These are phyloP conservation scores for Boeremia lycopersici DNA, from an alignment of 2,329 filamentous ascomycete genomes.

Conservation along the genomic window DNA sequence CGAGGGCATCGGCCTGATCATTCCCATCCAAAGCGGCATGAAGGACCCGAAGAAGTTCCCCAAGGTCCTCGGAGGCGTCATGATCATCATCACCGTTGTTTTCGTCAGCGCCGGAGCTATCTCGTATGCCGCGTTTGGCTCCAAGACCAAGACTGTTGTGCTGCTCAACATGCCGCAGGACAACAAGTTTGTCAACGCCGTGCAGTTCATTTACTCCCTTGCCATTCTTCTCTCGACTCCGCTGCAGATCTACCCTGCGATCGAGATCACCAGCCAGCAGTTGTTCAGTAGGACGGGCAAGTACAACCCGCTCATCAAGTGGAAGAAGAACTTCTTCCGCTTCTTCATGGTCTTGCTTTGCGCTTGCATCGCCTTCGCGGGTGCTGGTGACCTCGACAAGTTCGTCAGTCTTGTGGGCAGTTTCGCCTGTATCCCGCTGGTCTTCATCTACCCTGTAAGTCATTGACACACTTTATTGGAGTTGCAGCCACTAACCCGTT, in stretches of 20 bases:
- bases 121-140: constrained; percentile 95
- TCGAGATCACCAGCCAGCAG: constrained; percentile 93
- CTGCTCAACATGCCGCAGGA: constrained; percentile 96
- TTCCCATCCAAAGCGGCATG: constrained; percentile 98
- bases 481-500: constrained; percentile 39
- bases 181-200: constrained; percentile 90
- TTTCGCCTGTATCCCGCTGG: constrained; percentile 95
- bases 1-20: constrained; percentile 95
- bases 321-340: constrained; percentile 97
- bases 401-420: constrained; percentile 96
- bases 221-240: constrained; percentile 97
- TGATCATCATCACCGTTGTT: constrained; percentile 91
- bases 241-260: constrained; percentile 95
- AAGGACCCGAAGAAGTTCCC: constrained; percentile 89
- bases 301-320: constrained; percentile 98
- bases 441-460: constrained; percentile 97
- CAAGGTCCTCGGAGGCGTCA: constrained; percentile 82
- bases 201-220: constrained; percentile 96
- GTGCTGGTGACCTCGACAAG: constrained; percentile 92
- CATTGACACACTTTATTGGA: not conserved
- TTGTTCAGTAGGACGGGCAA: constrained; percentile 94
- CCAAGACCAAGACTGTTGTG: constrained; percentile 93
- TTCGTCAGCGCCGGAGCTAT: constrained; percentile 92
- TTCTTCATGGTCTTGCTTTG: constrained; percentile 91
- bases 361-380: constrained; percentile 86